These are phyloP conservation scores for Lepiota brunneoincarnata DNA, from an alignment of 768 basidiomycete species.

Conservation along the genomic window DNA sequence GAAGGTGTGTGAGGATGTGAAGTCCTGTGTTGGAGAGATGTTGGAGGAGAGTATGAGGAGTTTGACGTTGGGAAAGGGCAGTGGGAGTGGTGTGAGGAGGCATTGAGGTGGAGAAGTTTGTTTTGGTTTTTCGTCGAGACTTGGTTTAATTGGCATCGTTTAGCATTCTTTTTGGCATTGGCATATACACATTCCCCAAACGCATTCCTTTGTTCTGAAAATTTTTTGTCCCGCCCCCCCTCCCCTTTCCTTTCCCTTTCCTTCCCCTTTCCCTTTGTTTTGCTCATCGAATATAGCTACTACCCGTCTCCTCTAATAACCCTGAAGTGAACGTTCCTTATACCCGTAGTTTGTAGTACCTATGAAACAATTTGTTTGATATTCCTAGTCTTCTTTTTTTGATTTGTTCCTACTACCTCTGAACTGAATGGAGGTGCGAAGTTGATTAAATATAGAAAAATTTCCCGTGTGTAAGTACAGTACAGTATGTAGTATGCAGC, in stretches of 20 bases:
- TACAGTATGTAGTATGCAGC: too few relatives aligned
- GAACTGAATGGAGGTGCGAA: too few relatives aligned
- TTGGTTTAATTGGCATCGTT: background rate
- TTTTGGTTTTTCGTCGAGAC: background rate
- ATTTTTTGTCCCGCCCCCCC: background rate
- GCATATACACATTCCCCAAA: background rate
- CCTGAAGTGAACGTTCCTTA: too few relatives aligned
- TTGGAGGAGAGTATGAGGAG: constrained; percentile 71
- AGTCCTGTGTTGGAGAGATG: constrained; percentile 28
- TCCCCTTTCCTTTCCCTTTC: background rate
- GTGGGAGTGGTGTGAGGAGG: constrained; percentile 12
- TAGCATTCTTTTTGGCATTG: background rate
- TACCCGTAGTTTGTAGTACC: too few relatives aligned
- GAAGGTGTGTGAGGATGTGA: constrained; percentile 14
- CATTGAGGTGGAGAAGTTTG: background rate
- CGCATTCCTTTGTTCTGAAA: background rate
- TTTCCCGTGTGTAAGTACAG: too few relatives aligned
- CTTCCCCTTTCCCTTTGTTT: background rate
- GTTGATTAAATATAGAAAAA: too few relatives aligned
- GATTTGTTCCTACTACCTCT: too few relatives aligned
- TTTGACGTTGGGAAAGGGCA: constrained; percentile 58
- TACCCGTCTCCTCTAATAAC: too few relatives aligned
- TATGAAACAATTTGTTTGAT: too few relatives aligned
- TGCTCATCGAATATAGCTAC: background rate
- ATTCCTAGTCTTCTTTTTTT: too few relatives aligned